A percentile compares a stretch with the other conserved stretches of the same genome.
Conservation (phyloP, 2,329 filamentous ascomycete species). For the Blastomyces parvus region DNA sequence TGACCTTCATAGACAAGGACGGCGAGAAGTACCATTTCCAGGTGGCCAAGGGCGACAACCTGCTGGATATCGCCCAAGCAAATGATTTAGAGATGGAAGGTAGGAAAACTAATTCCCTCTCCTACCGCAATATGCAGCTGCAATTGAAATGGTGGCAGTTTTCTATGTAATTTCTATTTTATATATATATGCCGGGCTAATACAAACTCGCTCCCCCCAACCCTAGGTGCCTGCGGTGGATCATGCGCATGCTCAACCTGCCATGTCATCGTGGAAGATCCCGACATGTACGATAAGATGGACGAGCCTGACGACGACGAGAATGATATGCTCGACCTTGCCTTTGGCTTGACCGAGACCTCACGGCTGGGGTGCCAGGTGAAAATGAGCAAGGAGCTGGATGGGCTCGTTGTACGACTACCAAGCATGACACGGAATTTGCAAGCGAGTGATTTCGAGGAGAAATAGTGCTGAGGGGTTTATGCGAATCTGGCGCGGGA, state of each 20-base stretch:
- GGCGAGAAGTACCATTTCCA: slow-evolving; percentile 64
- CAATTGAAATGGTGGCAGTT: neutral
- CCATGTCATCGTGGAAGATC: slow-evolving; percentile 73
- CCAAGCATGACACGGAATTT: slow-evolving; percentile 92
- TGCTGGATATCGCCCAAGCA: slow-evolving; percentile 88
- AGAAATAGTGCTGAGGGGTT: slow-evolving; percentile 24
- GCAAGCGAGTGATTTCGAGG: slow-evolving; percentile 81
- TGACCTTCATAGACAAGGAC: slow-evolving; percentile 93
- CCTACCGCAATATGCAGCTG: neutral
- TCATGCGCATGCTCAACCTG: slow-evolving; percentile 90
- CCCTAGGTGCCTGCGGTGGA: slow-evolving; percentile 72
- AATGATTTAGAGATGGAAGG: slow-evolving; percentile 97
- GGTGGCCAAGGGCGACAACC: slow-evolving; percentile 78
- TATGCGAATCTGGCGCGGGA: neutral
- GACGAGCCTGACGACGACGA: slow-evolving; percentile 69
- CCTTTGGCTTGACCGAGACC: slow-evolving; percentile 83
- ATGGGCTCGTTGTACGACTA: slow-evolving; percentile 74
- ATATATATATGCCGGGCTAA: neutral
- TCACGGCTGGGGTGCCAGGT: slow-evolving; percentile 81
- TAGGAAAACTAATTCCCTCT: slow-evolving; percentile 25
- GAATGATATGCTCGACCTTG: slow-evolving; percentile 85
- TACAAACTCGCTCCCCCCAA: neutral
- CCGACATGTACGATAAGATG: slow-evolving; percentile 67
- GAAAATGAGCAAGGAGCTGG: slow-evolving; percentile 78
- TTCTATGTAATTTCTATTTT: neutral